Conservation (phyloP, 2,329 filamentous ascomycete genomes). For the Monosporascus sp. region DNA sequence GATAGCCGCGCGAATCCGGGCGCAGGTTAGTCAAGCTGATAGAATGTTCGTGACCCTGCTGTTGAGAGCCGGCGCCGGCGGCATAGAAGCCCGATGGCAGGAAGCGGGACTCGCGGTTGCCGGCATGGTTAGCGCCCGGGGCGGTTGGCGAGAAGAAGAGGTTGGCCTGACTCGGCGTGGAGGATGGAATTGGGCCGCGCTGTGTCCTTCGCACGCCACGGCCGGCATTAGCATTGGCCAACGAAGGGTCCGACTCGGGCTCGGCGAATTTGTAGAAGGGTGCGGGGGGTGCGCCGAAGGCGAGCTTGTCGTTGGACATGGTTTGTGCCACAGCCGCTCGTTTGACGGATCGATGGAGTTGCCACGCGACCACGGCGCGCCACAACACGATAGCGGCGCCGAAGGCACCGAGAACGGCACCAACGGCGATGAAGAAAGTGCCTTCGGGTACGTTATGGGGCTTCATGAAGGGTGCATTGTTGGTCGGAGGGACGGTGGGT, state of each 20-base stretch:
- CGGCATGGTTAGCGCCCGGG: slow-evolving; percentile 47
- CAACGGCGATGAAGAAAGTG: slow-evolving; percentile 93
- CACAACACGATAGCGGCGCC: slow-evolving; percentile 78
- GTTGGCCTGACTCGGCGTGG: slow-evolving; percentile 59
- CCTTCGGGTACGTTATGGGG: slow-evolving; percentile 81
- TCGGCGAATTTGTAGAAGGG: slow-evolving; percentile 63
- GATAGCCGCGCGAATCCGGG: slow-evolving; percentile 51
- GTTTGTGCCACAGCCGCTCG: slow-evolving; percentile 75
- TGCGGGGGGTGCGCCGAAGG: slow-evolving; percentile 52
- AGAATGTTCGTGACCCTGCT: slow-evolving; percentile 43
- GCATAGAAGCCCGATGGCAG: slow-evolving; percentile 90
- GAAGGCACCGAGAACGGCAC: slow-evolving; percentile 79
- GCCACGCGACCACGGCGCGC: slow-evolving; percentile 83
- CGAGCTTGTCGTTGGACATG: slow-evolving; percentile 62
- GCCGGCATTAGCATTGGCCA: slow-evolving; percentile 40
- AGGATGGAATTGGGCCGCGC: slow-evolving; percentile 48
- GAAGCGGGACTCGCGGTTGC: slow-evolving; percentile 69
- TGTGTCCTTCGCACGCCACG: slow-evolving; percentile 48
- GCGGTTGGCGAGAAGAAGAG: slow-evolving; percentile 97
- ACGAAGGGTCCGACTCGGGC: slow-evolving; percentile 49
- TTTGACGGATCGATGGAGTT: slow-evolving; percentile 85
- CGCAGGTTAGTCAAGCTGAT: slow-evolving; percentile 59
- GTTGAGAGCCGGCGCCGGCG: slow-evolving; percentile 52
- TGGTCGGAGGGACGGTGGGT: slow-evolving; percentile 74
- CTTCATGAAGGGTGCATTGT: slow-evolving; percentile 86